Evolutionary conservation across 768 basidiomycete species (phyloP).

Genomic region (Ramaria rubella): DNA sequence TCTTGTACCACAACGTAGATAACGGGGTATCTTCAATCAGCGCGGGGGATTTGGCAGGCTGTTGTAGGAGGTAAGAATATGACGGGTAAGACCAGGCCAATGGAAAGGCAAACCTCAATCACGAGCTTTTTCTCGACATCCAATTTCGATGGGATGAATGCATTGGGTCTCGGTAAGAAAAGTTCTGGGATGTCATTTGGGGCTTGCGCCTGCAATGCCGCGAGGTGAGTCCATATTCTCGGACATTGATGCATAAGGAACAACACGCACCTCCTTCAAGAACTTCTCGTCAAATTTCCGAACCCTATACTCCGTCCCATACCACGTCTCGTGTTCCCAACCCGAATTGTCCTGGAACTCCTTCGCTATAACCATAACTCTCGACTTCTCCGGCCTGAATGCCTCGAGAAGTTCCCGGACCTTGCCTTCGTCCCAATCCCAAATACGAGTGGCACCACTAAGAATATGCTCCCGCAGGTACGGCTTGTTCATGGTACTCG

Average conservation of each 20-base stretch:
- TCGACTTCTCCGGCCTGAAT: slow-evolving; percentile 51
- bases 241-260: neutral
- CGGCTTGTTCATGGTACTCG: slow-evolving; percentile 74
- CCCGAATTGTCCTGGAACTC: slow-evolving; percentile 36
- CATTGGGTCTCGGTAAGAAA: slow-evolving; percentile 76
- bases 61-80: neutral
- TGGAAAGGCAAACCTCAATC: slow-evolving; percentile 40
- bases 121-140: slow-evolving; percentile 74
- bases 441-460: slow-evolving; percentile 60
- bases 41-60: slow-evolving; percentile 72
- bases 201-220: slow-evolving; percentile 45
- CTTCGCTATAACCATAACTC: slow-evolving; percentile 76
- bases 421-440: slow-evolving; percentile 66
- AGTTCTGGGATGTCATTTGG: slow-evolving; percentile 63
- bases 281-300: slow-evolving; percentile 61
- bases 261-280: slow-evolving; percentile 38
- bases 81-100: neutral
- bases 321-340: slow-evolving; percentile 85
- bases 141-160: slow-evolving; percentile 84
- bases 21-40: slow-evolving; percentile 66
- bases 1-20: slow-evolving; percentile 62
- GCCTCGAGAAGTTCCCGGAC: slow-evolving; percentile 55
- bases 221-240: neutral
- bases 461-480: slow-evolving; percentile 68
- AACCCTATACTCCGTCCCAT: slow-evolving; percentile 84